Evolutionary conservation across 179 eudicot genomes (phyloP).

Genomic region (Camellia oleifera): DNA sequence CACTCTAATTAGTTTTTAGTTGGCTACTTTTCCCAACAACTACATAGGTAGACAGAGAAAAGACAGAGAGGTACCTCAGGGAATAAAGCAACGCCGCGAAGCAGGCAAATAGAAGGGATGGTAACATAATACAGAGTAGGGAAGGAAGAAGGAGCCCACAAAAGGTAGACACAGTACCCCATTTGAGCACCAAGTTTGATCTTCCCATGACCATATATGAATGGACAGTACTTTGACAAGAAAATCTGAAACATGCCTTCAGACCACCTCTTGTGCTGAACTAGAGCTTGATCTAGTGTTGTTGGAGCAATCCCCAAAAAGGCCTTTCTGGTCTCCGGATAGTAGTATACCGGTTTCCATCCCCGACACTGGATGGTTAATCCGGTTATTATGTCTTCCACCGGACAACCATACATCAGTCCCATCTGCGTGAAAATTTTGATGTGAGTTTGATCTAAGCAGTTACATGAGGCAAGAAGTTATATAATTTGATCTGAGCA

Average conservation of each 20-base stretch:
- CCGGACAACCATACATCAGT: conserved; percentile 57
- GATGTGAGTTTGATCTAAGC: no score
- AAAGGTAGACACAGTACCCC: conserved; percentile 46
- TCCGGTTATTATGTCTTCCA: conserved; percentile 73
- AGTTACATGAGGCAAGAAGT: no score
- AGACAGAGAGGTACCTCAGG: conserved; percentile 42
- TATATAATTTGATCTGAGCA: no score
- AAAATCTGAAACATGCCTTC: conserved; percentile 72
- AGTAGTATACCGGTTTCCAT: conserved; percentile 63
- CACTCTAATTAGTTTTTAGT: no score
- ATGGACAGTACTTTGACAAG: conserved; percentile 50
- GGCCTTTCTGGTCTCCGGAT: conserved; percentile 38
- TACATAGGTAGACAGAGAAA: not conserved
- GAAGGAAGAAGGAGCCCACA: conserved; percentile 60
- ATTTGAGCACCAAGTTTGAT: conserved; percentile 57
- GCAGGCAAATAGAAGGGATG: conserved; percentile 50
- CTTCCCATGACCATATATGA: conserved; percentile 48
- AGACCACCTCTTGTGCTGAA: conserved; percentile 76
- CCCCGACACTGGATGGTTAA: conserved; percentile 66
- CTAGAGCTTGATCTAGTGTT: conserved; percentile 42
- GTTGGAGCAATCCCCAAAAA: conserved; percentile 63
- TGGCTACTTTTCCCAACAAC: no score
- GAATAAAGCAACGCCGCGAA: conserved; percentile 47
- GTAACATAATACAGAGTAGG: conserved; percentile 43
- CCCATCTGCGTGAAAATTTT: conserved; percentile 49